phyloP scores from a whole-genome alignment of 1,139 yeast species.

The Debaryomyces psychrophilus region DNA sequence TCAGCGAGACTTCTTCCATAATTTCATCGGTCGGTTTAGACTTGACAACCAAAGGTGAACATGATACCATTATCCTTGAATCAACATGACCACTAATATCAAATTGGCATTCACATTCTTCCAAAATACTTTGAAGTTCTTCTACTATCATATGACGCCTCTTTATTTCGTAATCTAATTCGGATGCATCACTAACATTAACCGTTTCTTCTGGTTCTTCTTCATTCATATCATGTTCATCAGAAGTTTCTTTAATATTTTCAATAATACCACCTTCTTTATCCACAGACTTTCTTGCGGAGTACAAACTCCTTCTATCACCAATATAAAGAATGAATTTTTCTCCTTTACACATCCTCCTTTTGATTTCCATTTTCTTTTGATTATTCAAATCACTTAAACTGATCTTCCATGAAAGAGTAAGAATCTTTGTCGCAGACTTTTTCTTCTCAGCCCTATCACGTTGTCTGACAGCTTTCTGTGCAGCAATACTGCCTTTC shows the following conservation, averaged over 20 bases:
- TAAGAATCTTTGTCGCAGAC: conserved; percentile 38
- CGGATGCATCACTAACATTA: conserved; percentile 21
- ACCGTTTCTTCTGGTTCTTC: conserved; percentile 12
- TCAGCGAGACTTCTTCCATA: conserved; percentile 17
- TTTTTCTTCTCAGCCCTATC: conserved; percentile 39
- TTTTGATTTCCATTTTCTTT: conserved; percentile 38
- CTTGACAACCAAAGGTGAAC: conserved; percentile 21
- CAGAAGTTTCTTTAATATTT: conserved; percentile 11
- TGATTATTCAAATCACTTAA: conserved; percentile 43
- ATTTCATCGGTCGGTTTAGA: conserved; percentile 10
- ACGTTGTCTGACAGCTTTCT: conserved; percentile 31
- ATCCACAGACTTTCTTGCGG: conserved; percentile 21
- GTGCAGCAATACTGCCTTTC: conserved; percentile 39
- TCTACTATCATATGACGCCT: conserved; percentile 36
- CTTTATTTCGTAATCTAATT: conserved; percentile 31
- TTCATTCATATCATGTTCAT: conserved; percentile 15
- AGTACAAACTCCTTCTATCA: conserved; percentile 22
- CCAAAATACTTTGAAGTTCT: conserved; percentile 29
- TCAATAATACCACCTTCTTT: conserved; percentile 19
- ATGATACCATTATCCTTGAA: conserved; percentile 22
- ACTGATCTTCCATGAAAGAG: conserved; percentile 45
- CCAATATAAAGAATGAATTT: conserved; percentile 35
- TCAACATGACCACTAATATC: conserved; percentile 36
- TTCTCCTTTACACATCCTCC: conserved; percentile 37
- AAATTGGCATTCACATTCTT: conserved; percentile 33